Base-by-base conservation (phyloP, 148 eudicot genomes). In the Agrostemma githago region DNA sequence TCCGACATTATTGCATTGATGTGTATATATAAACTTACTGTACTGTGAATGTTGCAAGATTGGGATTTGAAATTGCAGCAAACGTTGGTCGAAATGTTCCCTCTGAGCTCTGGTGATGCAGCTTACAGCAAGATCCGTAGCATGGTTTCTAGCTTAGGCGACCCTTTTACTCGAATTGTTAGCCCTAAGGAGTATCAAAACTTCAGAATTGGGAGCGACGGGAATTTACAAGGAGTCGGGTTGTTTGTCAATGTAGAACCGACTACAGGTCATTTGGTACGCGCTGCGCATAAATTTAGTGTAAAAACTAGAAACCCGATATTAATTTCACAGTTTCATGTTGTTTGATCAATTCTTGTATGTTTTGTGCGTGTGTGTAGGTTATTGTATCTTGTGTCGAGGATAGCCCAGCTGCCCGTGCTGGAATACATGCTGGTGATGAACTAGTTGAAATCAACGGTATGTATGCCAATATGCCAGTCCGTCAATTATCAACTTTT, bases 71-170 rank as follows among this genome's bases (percentile, higher is more conserved):
- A 91, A 86, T 73, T 94, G 74, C 98, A 94, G 68, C 93, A 94
- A 73, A 94, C 98, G 65, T 85, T 94, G 97, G 98, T 94, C 63
- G 98, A 94, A 84, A 94, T 94, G 87, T 92, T 94, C 85, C 98
- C 98, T 15, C 74, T 94, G 61, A 89, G 88, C 73, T 84, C 98
- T 12, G 97, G 84, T 61, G 98, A 94, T 89, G 98, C 97, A 79
- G 98, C 98, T 41, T 94, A 90, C 78, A 88, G 73, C 80, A 93
- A 93, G 86, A 76, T 93, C 70, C 80, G 85, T 54, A 89, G 92
- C 59, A 90, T 93, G 98, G 96, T 94, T 73, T 88, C 97, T 51
- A 89, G 92, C 68, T 89, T 94, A 56, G 98, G 97, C 65, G 98
- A 94, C 83, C 98, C 98, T 37, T 94, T 88, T 80, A 94, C 98